Percentiles rank a stretch among this genome's conserved stretches.
Evolutionary conservation across 306 rosid species (phyloP).

Genomic region (Quercus alba): DNA sequence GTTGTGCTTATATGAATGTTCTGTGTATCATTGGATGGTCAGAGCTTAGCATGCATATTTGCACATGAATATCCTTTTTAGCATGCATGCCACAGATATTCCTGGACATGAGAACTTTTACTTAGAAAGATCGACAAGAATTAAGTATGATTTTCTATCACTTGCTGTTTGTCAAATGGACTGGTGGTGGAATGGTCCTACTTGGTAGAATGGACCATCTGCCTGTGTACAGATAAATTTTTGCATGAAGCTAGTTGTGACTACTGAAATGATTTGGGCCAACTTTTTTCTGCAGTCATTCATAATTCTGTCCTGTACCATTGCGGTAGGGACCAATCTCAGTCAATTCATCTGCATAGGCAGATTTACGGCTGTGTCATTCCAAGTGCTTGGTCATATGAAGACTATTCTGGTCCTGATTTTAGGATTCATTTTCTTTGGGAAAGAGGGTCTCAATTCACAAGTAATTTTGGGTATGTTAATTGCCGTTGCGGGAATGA

Average conservation of each 20-base stretch:
- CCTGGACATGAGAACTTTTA: background rate
- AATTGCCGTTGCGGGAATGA: conserved; percentile 65
- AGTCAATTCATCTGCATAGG: conserved; percentile 90
- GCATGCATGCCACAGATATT: background rate
- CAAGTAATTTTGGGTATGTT: conserved; percentile 74
- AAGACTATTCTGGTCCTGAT: conserved; percentile 71
- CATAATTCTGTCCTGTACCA: conserved; percentile 63
- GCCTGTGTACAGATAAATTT: conserved; percentile 1
- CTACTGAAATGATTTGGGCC: conserved; percentile 18
- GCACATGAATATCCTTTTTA: background rate
- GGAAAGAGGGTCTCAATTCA: conserved; percentile 65
- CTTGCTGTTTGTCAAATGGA: background rate
- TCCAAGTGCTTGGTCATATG: conserved; percentile 86
- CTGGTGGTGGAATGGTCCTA: background rate
- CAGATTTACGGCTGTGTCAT: conserved; percentile 74
- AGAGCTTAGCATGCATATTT: background rate
- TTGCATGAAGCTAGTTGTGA: conserved; percentile 18
- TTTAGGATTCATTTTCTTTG: conserved; percentile 76
- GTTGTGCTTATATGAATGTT: too few relatives aligned
- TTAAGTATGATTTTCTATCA: background rate
- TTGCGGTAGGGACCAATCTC: conserved; percentile 83
- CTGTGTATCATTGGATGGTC: background rate
- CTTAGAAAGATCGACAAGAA: background rate
- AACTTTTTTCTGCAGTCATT: conserved; percentile 49
- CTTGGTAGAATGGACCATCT: background rate